Conservation (phyloP, 2,329 filamentous ascomycete genomes). For the Fusarium redolens region DNA sequence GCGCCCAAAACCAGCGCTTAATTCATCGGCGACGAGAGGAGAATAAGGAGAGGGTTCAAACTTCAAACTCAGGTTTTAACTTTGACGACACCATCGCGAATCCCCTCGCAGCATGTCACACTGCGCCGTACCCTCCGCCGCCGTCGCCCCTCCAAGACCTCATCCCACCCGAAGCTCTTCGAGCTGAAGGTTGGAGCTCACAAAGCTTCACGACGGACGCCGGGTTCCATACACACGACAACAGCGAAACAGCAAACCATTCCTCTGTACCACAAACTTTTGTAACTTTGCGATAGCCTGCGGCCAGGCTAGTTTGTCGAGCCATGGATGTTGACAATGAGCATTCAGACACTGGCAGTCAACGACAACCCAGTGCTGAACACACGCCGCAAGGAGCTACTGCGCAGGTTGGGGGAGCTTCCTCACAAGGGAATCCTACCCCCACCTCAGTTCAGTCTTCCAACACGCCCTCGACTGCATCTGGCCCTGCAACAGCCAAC, state of each 20-base stretch:
- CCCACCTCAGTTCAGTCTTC: slow-evolving; percentile 46
- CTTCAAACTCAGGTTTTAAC: slow-evolving; percentile 22
- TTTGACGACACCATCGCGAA: slow-evolving; percentile 19
- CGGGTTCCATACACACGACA: slow-evolving; percentile 2
- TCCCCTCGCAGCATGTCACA: slow-evolving; percentile 44
- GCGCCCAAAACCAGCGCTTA: not conserved
- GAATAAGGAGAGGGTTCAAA: not conserved
- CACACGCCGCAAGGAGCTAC: slow-evolving; percentile 50
- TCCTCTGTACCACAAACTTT: not conserved
- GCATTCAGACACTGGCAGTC: slow-evolving; percentile 43
- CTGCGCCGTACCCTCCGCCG: slow-evolving; percentile 36
- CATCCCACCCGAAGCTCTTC: slow-evolving; percentile 24
- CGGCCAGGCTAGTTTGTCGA: slow-evolving; percentile 10
- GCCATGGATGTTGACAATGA: slow-evolving; percentile 50
- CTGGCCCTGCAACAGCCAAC: slow-evolving; percentile 36
- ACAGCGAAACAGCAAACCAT: not conserved
- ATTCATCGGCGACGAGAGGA: not conserved
- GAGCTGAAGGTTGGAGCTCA: slow-evolving; percentile 30
- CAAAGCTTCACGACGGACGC: slow-evolving; percentile 15
- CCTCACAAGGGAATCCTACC: slow-evolving; percentile 47
- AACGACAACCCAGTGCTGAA: slow-evolving; percentile 49
- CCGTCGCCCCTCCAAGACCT: slow-evolving; percentile 35
- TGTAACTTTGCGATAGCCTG: slow-evolving; percentile 11
- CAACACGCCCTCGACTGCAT: slow-evolving; percentile 41
- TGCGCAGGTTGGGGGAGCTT: slow-evolving; percentile 32